phyloP scores from a whole-genome alignment of 148 eudicot species.

The Chenopodium album region DNA sequence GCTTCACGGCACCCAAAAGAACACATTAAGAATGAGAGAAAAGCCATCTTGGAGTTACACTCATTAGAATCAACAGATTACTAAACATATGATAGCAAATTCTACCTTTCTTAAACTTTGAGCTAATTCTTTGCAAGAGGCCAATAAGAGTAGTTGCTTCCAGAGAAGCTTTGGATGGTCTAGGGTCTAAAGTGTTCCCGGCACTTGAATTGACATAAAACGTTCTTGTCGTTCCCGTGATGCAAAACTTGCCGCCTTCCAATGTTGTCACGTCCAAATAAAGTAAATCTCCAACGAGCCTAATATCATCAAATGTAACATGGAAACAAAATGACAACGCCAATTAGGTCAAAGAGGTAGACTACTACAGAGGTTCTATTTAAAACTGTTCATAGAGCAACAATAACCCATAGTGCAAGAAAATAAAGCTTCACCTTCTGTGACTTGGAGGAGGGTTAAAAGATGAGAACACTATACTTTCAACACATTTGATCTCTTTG shows the following conservation, averaged over 20 bases:
- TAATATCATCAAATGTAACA: slow-evolving; percentile 29
- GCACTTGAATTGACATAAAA: slow-evolving; percentile 86
- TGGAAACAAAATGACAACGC: slow-evolving; percentile 2
- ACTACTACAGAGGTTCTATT: not conserved
- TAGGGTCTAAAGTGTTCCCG: slow-evolving; percentile 70
- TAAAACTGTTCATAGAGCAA: not conserved
- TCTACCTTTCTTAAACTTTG: slow-evolving; percentile 93
- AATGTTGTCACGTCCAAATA: slow-evolving; percentile 84
- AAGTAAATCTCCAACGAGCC: slow-evolving; percentile 96
- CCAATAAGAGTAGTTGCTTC: slow-evolving; percentile 92
- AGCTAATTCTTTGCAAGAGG: slow-evolving; percentile 81
- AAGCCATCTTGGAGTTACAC: not conserved
- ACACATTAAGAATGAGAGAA: not conserved
- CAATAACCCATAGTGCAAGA: not conserved
- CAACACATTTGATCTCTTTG: slow-evolving; percentile 80
- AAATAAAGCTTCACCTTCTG: slow-evolving; percentile 55
- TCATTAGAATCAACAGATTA: not conserved
- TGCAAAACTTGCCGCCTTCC: slow-evolving; percentile 77
- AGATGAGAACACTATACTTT: slow-evolving; percentile 84
- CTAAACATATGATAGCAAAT: not conserved
- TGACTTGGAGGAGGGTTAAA: slow-evolving; percentile 96
- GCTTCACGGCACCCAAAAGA: slow-evolving; percentile 42
- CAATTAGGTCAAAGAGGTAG: not conserved
- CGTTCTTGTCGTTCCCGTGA: slow-evolving; percentile 79
- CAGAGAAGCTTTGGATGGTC: slow-evolving; percentile 53